Conservation (phyloP, 148 eudicot genomes). For the Mesembryanthemum crystallinum region DNA sequence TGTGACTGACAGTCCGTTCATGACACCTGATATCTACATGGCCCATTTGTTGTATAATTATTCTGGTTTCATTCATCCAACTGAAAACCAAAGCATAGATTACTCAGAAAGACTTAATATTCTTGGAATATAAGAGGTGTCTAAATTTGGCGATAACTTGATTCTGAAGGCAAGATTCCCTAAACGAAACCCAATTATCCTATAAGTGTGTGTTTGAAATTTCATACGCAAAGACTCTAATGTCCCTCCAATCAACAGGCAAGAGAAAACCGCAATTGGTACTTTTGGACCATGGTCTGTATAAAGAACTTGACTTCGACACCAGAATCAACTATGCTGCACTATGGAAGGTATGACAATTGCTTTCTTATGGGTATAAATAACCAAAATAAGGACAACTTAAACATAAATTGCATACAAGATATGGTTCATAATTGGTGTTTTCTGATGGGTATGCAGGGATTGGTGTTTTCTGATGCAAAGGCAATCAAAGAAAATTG, state of each 20-base stretch:
- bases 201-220: not conserved
- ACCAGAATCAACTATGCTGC: slow-evolving; percentile 87
- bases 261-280: slow-evolving; percentile 82
- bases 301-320: slow-evolving; percentile 77
- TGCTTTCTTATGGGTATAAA: not conserved
- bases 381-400: not conserved
- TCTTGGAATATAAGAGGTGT: no score
- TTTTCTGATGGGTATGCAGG: slow-evolving; percentile 87
- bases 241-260: slow-evolving; percentile 39
- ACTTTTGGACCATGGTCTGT: slow-evolving; percentile 91
- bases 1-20: no score
- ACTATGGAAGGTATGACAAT: slow-evolving; percentile 73
- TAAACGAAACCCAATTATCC: no score
- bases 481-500: slow-evolving; percentile 75
- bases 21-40: no score
- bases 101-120: no score
- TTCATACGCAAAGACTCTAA: not conserved
- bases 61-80: no score
- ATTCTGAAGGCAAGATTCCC: no score
- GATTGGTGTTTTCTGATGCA: slow-evolving; percentile 80
- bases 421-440: slow-evolving; percentile 29
- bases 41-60: no score
- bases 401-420: not conserved
- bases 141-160: no score
- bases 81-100: no score